These are phyloP conservation scores for Agrocybe chaxingu DNA, from an alignment of 768 basidiomycete genomes.

Conservation along the genomic window DNA sequence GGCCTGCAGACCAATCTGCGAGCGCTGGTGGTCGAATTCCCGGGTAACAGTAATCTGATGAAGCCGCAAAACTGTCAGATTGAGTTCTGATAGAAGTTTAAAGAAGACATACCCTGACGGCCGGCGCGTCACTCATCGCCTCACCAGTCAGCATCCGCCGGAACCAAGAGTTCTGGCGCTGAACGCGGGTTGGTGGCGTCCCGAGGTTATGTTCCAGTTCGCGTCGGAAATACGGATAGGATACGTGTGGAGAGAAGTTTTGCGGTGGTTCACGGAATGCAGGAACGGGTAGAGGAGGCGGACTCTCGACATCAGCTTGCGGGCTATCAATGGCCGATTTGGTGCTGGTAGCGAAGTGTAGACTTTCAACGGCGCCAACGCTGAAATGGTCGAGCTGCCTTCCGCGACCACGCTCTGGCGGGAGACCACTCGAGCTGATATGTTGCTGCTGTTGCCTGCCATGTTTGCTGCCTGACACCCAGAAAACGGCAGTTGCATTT, in stretches of 20 bases:
- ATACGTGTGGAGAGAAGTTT: too few species aligned
- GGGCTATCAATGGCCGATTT: slow-evolving; percentile 3
- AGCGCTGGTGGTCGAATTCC: slow-evolving; percentile 14
- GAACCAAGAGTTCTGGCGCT: too few species aligned
- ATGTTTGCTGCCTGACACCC: slow-evolving; percentile 29
- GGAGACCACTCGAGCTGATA: slow-evolving; percentile 7
- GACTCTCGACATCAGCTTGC: background rate
- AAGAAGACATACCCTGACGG: slow-evolving; percentile 12
- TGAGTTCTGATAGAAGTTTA: background rate
- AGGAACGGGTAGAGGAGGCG: background rate
- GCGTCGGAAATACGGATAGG: too few species aligned
- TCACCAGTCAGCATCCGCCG: too few species aligned
- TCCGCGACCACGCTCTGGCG: slow-evolving; percentile 5
- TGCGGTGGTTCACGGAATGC: too few species aligned
- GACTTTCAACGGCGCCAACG: slow-evolving; percentile 1
- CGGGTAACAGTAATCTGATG: slow-evolving; percentile 22
- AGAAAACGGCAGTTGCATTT: slow-evolving; percentile 45
- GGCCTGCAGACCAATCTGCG: slow-evolving; percentile 14
- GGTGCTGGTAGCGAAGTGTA: slow-evolving; percentile 1
- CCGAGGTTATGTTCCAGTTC: background rate
- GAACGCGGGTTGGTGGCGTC: too few species aligned
- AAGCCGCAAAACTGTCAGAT: background rate
- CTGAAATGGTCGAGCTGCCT: slow-evolving; percentile 4
- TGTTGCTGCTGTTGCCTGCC: background rate
- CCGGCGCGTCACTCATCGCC: background rate